phyloP scores from a whole-genome alignment of 108 stramenopile species.

The Thalassiosira profunda region DNA sequence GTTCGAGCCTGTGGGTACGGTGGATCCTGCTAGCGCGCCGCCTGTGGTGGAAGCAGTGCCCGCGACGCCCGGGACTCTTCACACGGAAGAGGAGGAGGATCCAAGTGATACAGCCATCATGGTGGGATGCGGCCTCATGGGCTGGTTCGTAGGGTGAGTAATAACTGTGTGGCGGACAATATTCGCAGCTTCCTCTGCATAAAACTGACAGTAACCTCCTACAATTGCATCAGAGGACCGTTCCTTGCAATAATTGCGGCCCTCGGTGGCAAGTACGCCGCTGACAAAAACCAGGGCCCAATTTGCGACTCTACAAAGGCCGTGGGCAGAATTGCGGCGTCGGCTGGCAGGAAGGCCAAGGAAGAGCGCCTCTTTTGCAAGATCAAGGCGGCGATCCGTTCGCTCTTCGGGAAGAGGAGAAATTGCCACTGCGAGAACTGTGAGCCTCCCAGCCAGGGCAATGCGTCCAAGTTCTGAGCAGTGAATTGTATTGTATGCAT shows the following conservation, averaged over 20 bases:
- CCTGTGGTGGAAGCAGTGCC: slow-evolving; percentile 34
- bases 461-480: too few relatives aligned
- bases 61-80: not conserved
- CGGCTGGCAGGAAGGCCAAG: slow-evolving; percentile 35
- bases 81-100: slow-evolving; percentile 13
- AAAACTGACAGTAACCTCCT: not conserved
- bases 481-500: too few relatives aligned
- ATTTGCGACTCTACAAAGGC: slow-evolving; percentile 42
- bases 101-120: slow-evolving; percentile 41
- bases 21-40: too few relatives aligned
- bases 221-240: slow-evolving; percentile 23
- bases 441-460: too few relatives aligned
- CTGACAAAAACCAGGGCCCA: slow-evolving; percentile 27
- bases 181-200: not conserved
- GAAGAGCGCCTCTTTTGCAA: slow-evolving; percentile 40
- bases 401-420: slow-evolving; percentile 23
- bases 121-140: slow-evolving; percentile 38
- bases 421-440: slow-evolving; percentile 21
- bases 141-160: slow-evolving; percentile 32
- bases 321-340: slow-evolving; percentile 31
- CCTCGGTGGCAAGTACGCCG: slow-evolving; percentile 25
- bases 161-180: not conserved
- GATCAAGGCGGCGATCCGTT: slow-evolving; percentile 31
- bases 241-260: slow-evolving; percentile 42
- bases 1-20: not conserved